Base-by-base conservation (phyloP, 2,329 filamentous ascomycete species). In the Phaeophleospora eucalypticola region DNA sequence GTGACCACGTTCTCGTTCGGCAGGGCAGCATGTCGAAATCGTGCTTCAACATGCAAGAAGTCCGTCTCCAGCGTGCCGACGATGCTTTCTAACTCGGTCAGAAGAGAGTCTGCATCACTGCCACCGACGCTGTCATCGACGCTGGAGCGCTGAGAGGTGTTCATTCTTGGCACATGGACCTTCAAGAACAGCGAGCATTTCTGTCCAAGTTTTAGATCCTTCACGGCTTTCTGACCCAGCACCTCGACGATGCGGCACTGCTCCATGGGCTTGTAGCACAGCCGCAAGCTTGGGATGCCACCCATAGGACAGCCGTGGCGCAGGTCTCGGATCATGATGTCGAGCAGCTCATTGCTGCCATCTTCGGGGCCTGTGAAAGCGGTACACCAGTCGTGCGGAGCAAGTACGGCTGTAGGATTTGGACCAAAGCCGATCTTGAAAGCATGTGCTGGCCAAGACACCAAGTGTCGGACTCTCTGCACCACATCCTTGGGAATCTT, bases 11-110 rank as follows among this genome's bases (percentile, higher is more conserved):
- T 65, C 44, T 63, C 57, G 8, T 48, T 44, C 2, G 65, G 62
- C 21, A 68, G 49, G 7, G 65, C 47, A 1, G 63, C 61, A 41
- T 68, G 64, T 15, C 59, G 58, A 48, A 68, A 69, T 9, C 60
- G 57, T 36, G 61, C 66, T 45, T 68, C 59, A 7, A 65, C 53
- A 33, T 63, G 53, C 8, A 66, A 48, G 9, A 64, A 46, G 12
- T 62, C 58, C 14, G 56, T 59, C 47, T 63, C 53, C 7, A 64
- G 50, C 1, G 56, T 61, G 8, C 63, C 63, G 9, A 66, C 53
- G 9, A 65, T 63, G 48, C 62, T 62, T 41, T 65, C 62, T 10
- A 66, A 53, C 46, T 65, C 63, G 7, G 53, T 46, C 39, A 64
- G 58, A 14, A 65, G 50, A 6, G 60, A 58, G 32, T 58, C 58